A percentile compares a stretch with the other conserved stretches of the same genome.
Evolutionary conservation across 768 basidiomycete species (phyloP).

Genomic region (Megacollybia marginata): DNA sequence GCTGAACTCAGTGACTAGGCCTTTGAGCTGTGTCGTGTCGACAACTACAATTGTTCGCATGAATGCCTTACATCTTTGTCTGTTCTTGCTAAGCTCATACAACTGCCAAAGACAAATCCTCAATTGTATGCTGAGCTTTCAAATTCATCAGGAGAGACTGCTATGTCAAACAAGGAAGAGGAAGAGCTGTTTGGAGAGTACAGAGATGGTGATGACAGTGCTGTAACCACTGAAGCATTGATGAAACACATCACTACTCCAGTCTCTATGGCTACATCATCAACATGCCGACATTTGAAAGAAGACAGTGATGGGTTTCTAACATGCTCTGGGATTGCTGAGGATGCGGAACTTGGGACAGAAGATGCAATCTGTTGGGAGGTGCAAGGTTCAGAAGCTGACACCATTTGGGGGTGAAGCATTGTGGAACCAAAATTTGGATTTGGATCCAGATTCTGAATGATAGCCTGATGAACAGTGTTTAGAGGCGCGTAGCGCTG

Average conservation of each 20-base stretch:
- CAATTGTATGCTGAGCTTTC: neutral
- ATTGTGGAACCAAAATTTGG: too few species aligned
- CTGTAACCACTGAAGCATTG: neutral
- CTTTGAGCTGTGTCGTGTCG: conserved; percentile 13
- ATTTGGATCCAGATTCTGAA: too few species aligned
- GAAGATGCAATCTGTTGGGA: too few species aligned
- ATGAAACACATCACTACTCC: neutral
- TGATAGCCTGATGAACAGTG: too few species aligned
- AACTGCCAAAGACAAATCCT: conserved; percentile 8
- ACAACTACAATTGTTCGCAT: conserved; percentile 17
- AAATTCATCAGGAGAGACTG: neutral
- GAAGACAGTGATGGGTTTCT: neutral
- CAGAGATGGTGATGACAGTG: neutral
- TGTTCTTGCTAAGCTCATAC: conserved; percentile 7
- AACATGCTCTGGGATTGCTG: neutral
- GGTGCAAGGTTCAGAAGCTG: too few species aligned
- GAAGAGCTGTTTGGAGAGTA: too few species aligned
- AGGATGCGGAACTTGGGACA: neutral
- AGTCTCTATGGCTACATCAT: neutral
- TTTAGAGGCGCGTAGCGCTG: too few species aligned
- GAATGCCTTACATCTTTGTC: conserved; percentile 11
- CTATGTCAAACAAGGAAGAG: neutral
- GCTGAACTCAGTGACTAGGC: conserved; percentile 6
- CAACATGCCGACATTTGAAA: neutral
- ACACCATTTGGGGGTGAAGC: too few species aligned